These are phyloP conservation scores for Yamagishiella unicocca DNA, from an alignment of 139 green algal species.

Conservation along the genomic window DNA sequence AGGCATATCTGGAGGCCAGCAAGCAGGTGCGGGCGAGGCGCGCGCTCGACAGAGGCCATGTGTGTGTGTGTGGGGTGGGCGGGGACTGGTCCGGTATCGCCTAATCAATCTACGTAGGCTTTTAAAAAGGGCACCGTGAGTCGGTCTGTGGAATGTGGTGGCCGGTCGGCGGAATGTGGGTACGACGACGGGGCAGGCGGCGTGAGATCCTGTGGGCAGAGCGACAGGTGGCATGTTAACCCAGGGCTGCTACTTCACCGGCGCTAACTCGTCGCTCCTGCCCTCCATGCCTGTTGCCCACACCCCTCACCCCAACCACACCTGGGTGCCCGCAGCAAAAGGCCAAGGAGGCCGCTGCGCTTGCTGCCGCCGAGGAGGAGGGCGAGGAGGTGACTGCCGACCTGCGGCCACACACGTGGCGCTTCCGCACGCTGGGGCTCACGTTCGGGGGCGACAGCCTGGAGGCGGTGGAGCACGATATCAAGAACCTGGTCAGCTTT, in stretches of 20 bases:
- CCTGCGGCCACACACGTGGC: conserved; percentile 58
- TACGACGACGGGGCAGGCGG: too few relatives aligned
- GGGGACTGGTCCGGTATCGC: too few relatives aligned
- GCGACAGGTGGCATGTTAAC: too few relatives aligned
- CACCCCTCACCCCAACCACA: background rate
- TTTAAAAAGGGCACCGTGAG: too few relatives aligned
- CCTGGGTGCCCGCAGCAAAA: conserved; percentile 49
- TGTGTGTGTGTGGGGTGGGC: too few relatives aligned
- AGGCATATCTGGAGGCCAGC: conserved; percentile 42
- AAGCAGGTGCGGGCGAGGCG: conserved; percentile 59
- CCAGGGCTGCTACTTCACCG: too few relatives aligned
- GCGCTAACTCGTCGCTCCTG: too few relatives aligned
- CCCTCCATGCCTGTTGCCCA: background rate
- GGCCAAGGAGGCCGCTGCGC: conserved; percentile 26
- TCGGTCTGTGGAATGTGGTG: too few relatives aligned
- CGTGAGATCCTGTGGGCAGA: too few relatives aligned
- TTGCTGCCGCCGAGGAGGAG: conserved; percentile 54
- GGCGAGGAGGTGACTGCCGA: conserved; percentile 59
- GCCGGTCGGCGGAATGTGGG: too few relatives aligned
- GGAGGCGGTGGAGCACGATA: conserved; percentile 61
- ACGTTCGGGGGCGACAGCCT: conserved; percentile 56
- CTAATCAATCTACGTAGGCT: too few relatives aligned
- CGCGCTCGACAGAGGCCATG: too few relatives aligned
- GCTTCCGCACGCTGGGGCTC: conserved; percentile 63
- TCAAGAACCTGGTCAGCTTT: conserved; percentile 71